These are phyloP conservation scores for Aureobasidium sp. DNA, from an alignment of 2,329 filamentous ascomycete species.

Conservation along the genomic window DNA sequence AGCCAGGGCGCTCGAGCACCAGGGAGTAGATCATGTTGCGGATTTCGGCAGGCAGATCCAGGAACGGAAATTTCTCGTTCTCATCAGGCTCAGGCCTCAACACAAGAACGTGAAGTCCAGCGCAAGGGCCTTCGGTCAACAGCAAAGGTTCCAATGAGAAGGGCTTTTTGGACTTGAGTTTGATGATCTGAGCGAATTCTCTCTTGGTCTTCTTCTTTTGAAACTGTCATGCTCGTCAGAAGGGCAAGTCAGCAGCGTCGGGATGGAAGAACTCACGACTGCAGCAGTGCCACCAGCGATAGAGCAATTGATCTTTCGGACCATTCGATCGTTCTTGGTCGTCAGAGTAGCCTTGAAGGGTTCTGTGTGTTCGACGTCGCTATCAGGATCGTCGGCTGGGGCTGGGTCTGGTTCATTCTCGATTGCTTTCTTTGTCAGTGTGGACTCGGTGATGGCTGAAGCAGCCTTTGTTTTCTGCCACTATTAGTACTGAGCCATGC, in stretches of 20 bases:
- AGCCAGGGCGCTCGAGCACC: constrained; percentile 3
- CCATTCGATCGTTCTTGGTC: neutral
- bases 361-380: neutral
- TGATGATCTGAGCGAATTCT: neutral
- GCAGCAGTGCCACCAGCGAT: neutral
- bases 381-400: neutral
- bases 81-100: constrained; percentile 13
- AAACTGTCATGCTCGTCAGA: neutral
- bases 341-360: neutral
- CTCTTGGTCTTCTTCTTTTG: neutral
- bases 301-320: neutral
- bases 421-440: neutral
- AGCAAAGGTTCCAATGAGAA: constrained; percentile 4
- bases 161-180: neutral
- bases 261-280: neutral
- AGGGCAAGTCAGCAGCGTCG: neutral
- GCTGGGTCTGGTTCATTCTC: neutral
- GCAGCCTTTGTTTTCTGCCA: neutral
- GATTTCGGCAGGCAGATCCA: constrained; percentile 17
- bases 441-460: neutral
- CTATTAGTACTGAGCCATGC: neutral
- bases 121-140: constrained; percentile 13
- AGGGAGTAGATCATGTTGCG: constrained; percentile 17
- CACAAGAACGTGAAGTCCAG: constrained; percentile 15
- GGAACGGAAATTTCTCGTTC: constrained; percentile 11